Evolutionary conservation across 208 protist genomes (phyloP).

Genomic region (Kentomonas sorsogonicus): DNA sequence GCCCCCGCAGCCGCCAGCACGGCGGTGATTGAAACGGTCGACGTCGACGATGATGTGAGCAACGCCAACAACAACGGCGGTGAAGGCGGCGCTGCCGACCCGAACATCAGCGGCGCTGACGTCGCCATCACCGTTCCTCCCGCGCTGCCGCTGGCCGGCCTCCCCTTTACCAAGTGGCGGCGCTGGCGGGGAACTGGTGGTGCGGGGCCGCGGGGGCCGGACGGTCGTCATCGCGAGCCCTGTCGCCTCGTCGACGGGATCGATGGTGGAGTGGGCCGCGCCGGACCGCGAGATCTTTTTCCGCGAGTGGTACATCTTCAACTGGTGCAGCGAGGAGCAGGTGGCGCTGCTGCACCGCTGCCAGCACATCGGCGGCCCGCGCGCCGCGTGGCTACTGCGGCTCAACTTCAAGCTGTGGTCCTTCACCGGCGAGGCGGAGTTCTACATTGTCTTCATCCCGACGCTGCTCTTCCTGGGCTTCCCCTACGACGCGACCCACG

Average conservation of each 20-base stretch:
- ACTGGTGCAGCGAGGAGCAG: constrained; percentile 53
- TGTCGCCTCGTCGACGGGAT: neutral
- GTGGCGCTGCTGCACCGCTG: constrained; percentile 30
- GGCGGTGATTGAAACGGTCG: too few relatives aligned
- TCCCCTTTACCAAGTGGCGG: too few relatives aligned
- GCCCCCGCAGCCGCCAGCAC: too few relatives aligned
- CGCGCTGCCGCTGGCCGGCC: too few relatives aligned
- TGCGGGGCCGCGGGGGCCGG: too few relatives aligned
- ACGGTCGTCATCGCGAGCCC: constrained; percentile 1
- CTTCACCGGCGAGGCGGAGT: constrained; percentile 62
- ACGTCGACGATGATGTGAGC: too few relatives aligned
- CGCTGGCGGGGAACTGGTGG: too few relatives aligned
- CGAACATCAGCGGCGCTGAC: too few relatives aligned
- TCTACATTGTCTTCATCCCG: constrained; percentile 59
- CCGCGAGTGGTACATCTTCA: constrained; percentile 66
- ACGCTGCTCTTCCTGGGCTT: constrained; percentile 41
- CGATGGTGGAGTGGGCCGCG: constrained; percentile 20
- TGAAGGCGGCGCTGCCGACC: too few relatives aligned
- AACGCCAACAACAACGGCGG: too few relatives aligned
- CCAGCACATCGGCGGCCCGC: constrained; percentile 24
- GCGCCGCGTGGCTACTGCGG: constrained; percentile 23
- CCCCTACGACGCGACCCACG: constrained; percentile 19
- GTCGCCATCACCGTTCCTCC: too few relatives aligned
- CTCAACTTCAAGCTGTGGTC: constrained; percentile 64
- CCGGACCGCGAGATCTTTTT: constrained; percentile 25